Conservation (phyloP, 164 flowering plant species). For the Amborella trichopoda region DNA sequence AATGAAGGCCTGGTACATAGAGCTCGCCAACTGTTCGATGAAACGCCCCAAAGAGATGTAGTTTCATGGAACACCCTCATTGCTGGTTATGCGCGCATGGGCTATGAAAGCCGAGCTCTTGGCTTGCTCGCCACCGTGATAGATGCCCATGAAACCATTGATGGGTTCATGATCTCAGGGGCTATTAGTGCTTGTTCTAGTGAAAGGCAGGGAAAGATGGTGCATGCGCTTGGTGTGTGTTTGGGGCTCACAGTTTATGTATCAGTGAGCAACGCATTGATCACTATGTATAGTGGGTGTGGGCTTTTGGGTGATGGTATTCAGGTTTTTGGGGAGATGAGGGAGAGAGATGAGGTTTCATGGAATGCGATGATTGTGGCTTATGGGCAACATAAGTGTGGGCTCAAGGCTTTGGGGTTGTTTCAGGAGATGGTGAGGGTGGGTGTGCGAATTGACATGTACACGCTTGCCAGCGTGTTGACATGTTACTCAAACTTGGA, state of each 20-base stretch:
- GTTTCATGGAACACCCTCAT: slow-evolving; percentile 81
- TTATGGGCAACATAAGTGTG: slow-evolving; percentile 58
- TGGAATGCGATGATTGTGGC: slow-evolving; percentile 92
- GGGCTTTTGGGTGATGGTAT: slow-evolving; percentile 45
- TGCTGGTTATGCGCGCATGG: slow-evolving; percentile 50
- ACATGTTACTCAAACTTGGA: slow-evolving; percentile 55
- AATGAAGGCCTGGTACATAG: slow-evolving; percentile 31
- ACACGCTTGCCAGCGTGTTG: slow-evolving; percentile 67
- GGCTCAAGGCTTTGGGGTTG: slow-evolving; percentile 41
- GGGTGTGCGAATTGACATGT: slow-evolving; percentile 50
- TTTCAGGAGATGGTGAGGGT: slow-evolving; percentile 45
- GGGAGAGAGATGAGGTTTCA: slow-evolving; percentile 57
- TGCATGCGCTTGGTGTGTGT: slow-evolving; percentile 30
- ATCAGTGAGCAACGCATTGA: slow-evolving; percentile 52
- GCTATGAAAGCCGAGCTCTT: slow-evolving; percentile 25
- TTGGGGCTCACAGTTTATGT: slow-evolving; percentile 46
- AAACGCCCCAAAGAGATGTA: slow-evolving; percentile 62
- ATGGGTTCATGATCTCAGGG: slow-evolving; percentile 66
- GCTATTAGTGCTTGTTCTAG: slow-evolving; percentile 34
- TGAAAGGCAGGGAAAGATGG: slow-evolving; percentile 28
- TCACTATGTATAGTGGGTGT: slow-evolving; percentile 47
- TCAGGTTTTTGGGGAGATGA: slow-evolving; percentile 40
- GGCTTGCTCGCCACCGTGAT: slow-evolving; percentile 35
- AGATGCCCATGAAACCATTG: slow-evolving; percentile 33
- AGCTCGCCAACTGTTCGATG: slow-evolving; percentile 61